Evolutionary conservation across 495 filamentous ascomycete species (phyloP), one percentile per base, ranked within the genome.

Genomic region (Hypoxylon lenormandii): DNA sequence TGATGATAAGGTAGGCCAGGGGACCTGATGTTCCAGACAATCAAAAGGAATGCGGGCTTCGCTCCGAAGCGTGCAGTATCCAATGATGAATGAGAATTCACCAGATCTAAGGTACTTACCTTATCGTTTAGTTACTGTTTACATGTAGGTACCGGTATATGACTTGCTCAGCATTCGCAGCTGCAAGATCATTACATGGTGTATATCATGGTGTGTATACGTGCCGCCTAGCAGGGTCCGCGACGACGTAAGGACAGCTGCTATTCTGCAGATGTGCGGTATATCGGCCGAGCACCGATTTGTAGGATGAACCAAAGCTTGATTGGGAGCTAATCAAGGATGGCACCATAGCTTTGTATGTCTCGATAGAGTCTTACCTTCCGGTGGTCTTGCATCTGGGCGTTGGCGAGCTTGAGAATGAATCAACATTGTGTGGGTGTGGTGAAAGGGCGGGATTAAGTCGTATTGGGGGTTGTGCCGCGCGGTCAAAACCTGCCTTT

Each of bases 381-480:
- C 53, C 36, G 26, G 42, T 52, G 51, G 48, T 69, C 58, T 48
- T 53, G 59, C 52, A 69, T 58, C 22, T 28, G 40, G 53, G 40
- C 28, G 48, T 19, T 37, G 45, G 40, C 40, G 49, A 45, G 12
- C 28, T 37, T 30, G 28, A 55, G 13, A 37, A 56, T 45, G 18
- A 22, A 30, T 54, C 64, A 53, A 43, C 28, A 21, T 60, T 13
- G 10, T 53, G 11, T 47, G 40, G 53, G 56, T 60, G 56, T 61
- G 55, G 30, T 15, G 26, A 42, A 37, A 58, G 48, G 37, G 30
- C 15, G 54, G 40, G 18, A 36, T 16, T 59, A 46, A 59, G 47
- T 64, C 26, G 60, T 33, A 56, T 69, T 64, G 60, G 55, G 61
- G 56, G 61, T 52, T 57, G 42, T 21, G 51, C 57, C 67, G 67